Base-by-base conservation (phyloP, 2,329 filamentous ascomycete genomes). In the Fusarium ramigenum region DNA sequence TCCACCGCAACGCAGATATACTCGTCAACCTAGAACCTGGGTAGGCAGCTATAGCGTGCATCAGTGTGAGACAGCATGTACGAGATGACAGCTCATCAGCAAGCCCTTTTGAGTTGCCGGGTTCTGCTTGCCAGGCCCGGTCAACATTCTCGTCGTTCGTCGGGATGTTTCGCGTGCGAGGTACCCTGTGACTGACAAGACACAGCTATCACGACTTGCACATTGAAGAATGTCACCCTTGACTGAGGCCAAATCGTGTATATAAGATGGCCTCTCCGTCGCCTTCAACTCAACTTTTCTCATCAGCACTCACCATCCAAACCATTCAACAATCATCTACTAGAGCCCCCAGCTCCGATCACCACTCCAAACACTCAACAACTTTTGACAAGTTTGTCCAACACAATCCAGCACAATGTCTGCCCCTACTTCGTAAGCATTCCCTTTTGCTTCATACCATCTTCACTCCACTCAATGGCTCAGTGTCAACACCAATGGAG, bases 371-470 rank as follows among this genome's bases (percentile, higher is more conserved):
- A 11, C 32, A 66, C 60, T 58, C 50, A 75, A 67, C 21, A 52
- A 46, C 30, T 49, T 59, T 73, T 50, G 64, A 71, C 74, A 65
- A 70, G 62, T 66, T 69, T 69, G 58, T 70, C 72, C 67, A 60
- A 40, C 37, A 67, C 54, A 70, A 69, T 70, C 58, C 57, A 74
- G 56, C 72, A 74, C 53, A 76, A 74, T 78, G 76, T 78, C 76
- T 78, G 75, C 76, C 67, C 76, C 76, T 59, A 74, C 70, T 44
- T 65, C 68, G 76, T 78, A 78, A 78, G 76, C 57, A 57, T 23
- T 42, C 19, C 54, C 50, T 40, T 47, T 53, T 46, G 30, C 44
- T 43, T 47, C 28, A 5, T 36, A 30, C n/a, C 46, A 60, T 32
- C 40, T 25, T 32, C 43, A 34, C 36, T 34, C 30, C 47, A 40